phyloP scores from a whole-genome alignment of 306 rosid genomes.

The Castanea crenata region DNA sequence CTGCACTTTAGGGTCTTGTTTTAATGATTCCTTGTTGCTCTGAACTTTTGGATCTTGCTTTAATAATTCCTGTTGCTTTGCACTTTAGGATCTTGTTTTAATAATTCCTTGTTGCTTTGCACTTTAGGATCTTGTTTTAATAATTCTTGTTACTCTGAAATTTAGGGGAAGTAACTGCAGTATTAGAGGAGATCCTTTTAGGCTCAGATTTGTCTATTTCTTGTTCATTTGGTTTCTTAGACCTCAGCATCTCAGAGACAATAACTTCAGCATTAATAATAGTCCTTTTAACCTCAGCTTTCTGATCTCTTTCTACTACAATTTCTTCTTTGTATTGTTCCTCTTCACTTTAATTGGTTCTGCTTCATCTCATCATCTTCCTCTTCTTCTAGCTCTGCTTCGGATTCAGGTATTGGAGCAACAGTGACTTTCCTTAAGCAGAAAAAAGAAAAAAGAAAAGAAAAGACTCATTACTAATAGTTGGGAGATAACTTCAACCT shows the following conservation, averaged over 20 bases:
- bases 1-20: constrained; percentile 10
- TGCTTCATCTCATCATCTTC: constrained; percentile 48
- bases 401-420: constrained; percentile 95
- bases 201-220: constrained; percentile 39
- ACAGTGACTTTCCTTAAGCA: constrained; percentile 98
- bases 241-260: constrained; percentile 27
- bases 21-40: neutral
- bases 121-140: constrained; percentile 49
- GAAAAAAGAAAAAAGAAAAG: constrained; percentile 11
- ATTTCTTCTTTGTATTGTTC: constrained; percentile 29
- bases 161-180: constrained; percentile 36
- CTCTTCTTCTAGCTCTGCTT: constrained; percentile 79
- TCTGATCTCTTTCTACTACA: constrained; percentile 31
- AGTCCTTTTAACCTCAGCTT: constrained; percentile 32
- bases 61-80: constrained; percentile 26
- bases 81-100: constrained; percentile 37
- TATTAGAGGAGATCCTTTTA: constrained; percentile 20
- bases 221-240: constrained; percentile 32
- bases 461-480: constrained; percentile 34
- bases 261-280: constrained; percentile 16
- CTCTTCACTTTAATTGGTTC: constrained; percentile 26
- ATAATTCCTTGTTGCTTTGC: neutral
- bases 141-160: constrained; percentile 26
- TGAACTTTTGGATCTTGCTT: constrained; percentile 48
- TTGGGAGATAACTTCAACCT: constrained; percentile 15